Base-by-base conservation (phyloP, 2,329 filamentous ascomycete species). In the Colletotrichum acutatum region DNA sequence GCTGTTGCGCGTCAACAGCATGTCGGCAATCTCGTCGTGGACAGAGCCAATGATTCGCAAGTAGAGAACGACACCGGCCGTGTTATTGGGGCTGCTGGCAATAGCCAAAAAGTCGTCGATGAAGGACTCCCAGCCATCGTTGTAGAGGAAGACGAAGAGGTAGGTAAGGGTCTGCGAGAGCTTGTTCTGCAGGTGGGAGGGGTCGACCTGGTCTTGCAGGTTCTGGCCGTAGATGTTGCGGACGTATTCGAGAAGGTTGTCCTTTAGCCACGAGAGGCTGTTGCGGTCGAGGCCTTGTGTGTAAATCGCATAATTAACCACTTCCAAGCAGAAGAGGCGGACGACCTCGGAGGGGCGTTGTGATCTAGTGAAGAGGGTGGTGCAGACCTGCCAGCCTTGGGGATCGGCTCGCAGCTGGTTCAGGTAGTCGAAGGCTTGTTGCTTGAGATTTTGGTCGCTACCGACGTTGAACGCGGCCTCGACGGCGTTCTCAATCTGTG, bases 1-100 rank as follows among this genome's bases (percentile, higher is more conserved):
- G 57, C 89, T 90, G 64, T 95, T 92, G 52, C 96, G 91, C 60
- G 93, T 91, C 66, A 98, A 89, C 76, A 98, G 88, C 77, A 97
- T 92, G 84, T 99, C 97, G 75, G 96, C 97, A 79, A 99, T 98
- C 83, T 99, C 97, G 78, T 99, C 97, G 80, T 99, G 97, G 59
- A 99, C 92, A 42, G 95, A 97, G 76, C 92, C 90, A 59, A 98
- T 88, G 75, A 98, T 91, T 64, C 96, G 93, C 68, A 99, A 89
- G 83, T 98, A 98, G 77, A 99, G 90, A 42, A 95, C 86, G 60
- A 97, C 93, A 4, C 94, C 96, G 1, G 89, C 82, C 62, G 87
- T 85, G 76, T 90, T 90, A 75, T 90, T 88, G 28, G 89, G 86
- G 32, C 88, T 84, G 72, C 89, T 90, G 7, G 95, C 95, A 76